Evolutionary conservation across 306 rosid genomes (phyloP).

Genomic region (Myrica gale): DNA sequence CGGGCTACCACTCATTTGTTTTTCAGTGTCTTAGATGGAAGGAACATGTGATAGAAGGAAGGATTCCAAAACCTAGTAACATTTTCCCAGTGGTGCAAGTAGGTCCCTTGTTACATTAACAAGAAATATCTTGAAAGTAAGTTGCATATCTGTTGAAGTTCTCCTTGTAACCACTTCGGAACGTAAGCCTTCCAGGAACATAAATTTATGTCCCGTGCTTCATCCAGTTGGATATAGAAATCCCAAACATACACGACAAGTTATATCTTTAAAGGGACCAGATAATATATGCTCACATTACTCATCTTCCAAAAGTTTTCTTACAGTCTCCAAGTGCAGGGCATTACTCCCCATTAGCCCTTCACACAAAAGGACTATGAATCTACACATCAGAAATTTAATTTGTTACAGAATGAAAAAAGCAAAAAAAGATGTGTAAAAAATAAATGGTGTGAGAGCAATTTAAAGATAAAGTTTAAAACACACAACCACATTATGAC

Average conservation of each 20-base stretch:
- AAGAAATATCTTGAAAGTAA: neutral
- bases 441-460: neutral
- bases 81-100: neutral
- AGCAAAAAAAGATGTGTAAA: neutral
- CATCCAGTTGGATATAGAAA: constrained; percentile 1
- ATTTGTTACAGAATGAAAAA: neutral
- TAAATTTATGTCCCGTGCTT: neutral
- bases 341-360: constrained; percentile 4
- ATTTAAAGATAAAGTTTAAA: neutral
- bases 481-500: constrained; percentile 17
- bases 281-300: neutral
- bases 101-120: neutral
- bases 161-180: neutral
- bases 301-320: constrained; percentile 13
- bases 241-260: constrained; percentile 12
- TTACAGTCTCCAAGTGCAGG: neutral
- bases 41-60: neutral
- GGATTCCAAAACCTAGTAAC: neutral
- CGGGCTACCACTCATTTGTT: neutral
- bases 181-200: neutral
- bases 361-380: neutral
- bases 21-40: neutral
- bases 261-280: neutral
- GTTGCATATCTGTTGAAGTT: neutral
- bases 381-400: neutral